Evolutionary conservation across 2,329 filamentous ascomycete genomes (phyloP).

Genomic region (Cladosporium sp.): DNA sequence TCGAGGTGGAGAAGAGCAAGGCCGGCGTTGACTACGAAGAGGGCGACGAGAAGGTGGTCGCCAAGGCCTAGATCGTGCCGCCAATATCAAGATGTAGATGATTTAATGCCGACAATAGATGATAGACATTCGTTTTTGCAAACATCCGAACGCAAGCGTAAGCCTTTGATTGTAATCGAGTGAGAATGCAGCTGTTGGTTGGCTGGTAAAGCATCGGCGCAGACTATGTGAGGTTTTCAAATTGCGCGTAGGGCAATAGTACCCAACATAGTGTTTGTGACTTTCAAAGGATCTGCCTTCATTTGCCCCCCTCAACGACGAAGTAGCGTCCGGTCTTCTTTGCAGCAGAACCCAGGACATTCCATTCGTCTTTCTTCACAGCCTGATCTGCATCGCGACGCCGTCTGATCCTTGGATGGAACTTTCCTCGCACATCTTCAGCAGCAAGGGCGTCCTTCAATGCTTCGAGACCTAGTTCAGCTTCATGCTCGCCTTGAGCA

Average conservation of each 20-base stretch:
- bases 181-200: background rate
- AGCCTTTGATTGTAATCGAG: background rate
- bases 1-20: conserved; percentile 18
- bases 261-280: background rate
- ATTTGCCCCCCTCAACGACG: conserved; percentile 66
- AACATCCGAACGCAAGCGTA: background rate
- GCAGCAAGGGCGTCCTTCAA: conserved; percentile 57
- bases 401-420: conserved; percentile 52
- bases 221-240: background rate
- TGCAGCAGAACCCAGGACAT: conserved; percentile 66
- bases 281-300: background rate
- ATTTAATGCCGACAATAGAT: background rate
- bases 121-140: background rate
- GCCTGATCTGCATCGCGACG: conserved; percentile 41
- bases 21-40: conserved; percentile 15
- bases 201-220: background rate
- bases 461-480: conserved; percentile 59
- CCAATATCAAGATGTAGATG: background rate
- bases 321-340: conserved; percentile 72
- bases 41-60: conserved; percentile 11
- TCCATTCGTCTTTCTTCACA: conserved; percentile 59
- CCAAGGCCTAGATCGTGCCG: background rate
- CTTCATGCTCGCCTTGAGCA: conserved; percentile 52
- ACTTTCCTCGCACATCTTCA: conserved; percentile 62
- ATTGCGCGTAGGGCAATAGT: background rate